Evolutionary conservation across 192 early-diverging fungal genomes (phyloP).

Genomic region (Entomortierella beljakovae): DNA sequence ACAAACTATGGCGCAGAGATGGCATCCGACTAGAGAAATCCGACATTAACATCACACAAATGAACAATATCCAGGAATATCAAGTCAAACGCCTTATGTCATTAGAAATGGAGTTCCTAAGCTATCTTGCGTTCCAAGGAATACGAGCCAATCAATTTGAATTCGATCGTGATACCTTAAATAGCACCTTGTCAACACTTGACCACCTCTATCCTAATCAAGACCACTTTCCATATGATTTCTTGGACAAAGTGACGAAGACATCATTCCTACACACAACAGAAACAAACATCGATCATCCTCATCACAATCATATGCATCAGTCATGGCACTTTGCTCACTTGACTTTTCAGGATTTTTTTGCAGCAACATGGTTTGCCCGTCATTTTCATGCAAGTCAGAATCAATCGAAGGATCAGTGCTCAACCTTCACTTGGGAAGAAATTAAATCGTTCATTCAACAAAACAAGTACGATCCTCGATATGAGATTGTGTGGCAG

Average conservation of each 20-base stretch:
- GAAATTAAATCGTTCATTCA: slow-evolving; percentile 5
- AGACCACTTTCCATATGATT: background rate
- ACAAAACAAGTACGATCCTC: slow-evolving; percentile 19
- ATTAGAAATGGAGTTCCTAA: slow-evolving; percentile 20
- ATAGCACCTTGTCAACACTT: background rate
- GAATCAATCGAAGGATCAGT: background rate
- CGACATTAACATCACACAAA: too few relatives aligned
- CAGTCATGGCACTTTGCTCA: slow-evolving; percentile 25
- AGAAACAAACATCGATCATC: slow-evolving; percentile 8
- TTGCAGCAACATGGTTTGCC: slow-evolving; percentile 33
- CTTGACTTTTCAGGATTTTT: slow-evolving; percentile 33
- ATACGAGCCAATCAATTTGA: slow-evolving; percentile 20
- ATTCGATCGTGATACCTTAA: slow-evolving; percentile 8
- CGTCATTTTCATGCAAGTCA: background rate
- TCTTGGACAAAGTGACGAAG: slow-evolving; percentile 4
- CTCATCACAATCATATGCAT: slow-evolving; percentile 8
- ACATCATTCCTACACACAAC: slow-evolving; percentile 34
- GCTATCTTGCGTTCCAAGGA: slow-evolving; percentile 28
- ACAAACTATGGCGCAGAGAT: slow-evolving; percentile 26
- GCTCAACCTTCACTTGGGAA: background rate
- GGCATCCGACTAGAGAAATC: slow-evolving; percentile 9
- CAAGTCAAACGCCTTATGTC: slow-evolving; percentile 15
- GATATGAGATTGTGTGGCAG: slow-evolving; percentile 38
- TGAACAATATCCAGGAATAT: background rate
- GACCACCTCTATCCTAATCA: too few relatives aligned